Evolutionary conservation across 2,329 filamentous ascomycete species (phyloP).

Genomic region (Sporothrix schenckii): DNA sequence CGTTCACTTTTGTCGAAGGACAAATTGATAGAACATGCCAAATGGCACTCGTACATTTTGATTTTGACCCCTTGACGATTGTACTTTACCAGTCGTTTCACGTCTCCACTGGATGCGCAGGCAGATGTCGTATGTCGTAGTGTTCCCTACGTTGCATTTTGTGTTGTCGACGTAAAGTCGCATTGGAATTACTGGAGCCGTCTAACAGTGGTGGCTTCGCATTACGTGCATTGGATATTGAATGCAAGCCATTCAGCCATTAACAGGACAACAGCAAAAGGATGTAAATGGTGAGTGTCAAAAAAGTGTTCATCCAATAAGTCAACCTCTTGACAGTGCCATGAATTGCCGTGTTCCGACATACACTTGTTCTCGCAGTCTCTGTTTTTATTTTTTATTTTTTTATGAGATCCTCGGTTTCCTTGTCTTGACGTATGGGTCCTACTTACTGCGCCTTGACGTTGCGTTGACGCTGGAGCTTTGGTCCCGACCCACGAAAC

Average conservation of each 20-base stretch:
- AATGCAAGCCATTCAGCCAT: background rate
- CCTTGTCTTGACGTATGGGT: too few relatives aligned
- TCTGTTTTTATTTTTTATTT: background rate
- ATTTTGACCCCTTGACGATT: too few relatives aligned
- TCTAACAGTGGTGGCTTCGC: background rate
- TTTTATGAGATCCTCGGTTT: background rate
- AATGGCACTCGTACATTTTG: too few relatives aligned
- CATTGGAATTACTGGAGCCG: background rate
- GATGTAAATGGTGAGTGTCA: background rate
- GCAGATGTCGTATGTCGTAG: background rate
- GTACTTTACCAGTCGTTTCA: background rate
- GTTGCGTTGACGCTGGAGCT: background rate
- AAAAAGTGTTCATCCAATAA: background rate
- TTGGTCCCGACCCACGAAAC: constrained; percentile 10
- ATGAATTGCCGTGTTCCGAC: too few relatives aligned
- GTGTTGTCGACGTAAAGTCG: background rate
- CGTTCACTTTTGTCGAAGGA: too few relatives aligned
- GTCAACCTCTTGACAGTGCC: too few relatives aligned
- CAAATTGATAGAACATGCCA: too few relatives aligned
- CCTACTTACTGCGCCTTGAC: background rate
- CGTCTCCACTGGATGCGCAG: background rate
- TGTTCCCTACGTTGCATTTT: background rate
- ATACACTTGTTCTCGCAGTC: background rate
- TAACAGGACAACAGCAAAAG: background rate
- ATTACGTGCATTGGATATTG: background rate